Evolutionary conservation across 805 yeast species (phyloP).

Genomic region (Yamadazyma sp.): DNA sequence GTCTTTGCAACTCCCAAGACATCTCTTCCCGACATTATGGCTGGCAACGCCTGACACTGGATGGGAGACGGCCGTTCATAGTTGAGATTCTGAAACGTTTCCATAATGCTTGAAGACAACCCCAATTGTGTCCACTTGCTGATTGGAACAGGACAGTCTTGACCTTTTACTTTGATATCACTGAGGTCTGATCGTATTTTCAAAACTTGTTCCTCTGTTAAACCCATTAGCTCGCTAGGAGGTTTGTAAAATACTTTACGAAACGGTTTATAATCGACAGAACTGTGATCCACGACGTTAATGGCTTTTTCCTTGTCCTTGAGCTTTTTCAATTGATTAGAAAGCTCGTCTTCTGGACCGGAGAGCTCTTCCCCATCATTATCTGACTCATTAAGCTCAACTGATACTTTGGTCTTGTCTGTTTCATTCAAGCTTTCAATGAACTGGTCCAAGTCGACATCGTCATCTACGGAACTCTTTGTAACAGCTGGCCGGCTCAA

Average conservation of each 20-base stretch:
- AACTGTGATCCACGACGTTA: conserved; percentile 46
- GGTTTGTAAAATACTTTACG: conserved; percentile 63
- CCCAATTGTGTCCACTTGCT: conserved; percentile 81
- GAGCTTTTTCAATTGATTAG: conserved; percentile 39
- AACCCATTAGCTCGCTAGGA: conserved; percentile 48
- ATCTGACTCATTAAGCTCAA: not conserved
- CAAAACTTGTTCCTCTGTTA: conserved; percentile 57
- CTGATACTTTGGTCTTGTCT: conserved; percentile 2
- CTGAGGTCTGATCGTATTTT: conserved; percentile 53
- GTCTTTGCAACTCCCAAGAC: conserved; percentile 94
- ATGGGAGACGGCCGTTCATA: conserved; percentile 78
- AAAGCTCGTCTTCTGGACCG: conserved; percentile 20
- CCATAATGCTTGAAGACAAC: conserved; percentile 57
- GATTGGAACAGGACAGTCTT: conserved; percentile 61
- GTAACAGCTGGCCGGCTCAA: not conserved
- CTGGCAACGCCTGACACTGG: conserved; percentile 88
- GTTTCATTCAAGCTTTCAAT: conserved; percentile 9
- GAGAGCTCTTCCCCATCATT: conserved; percentile 12
- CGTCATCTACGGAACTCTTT: conserved; percentile 13
- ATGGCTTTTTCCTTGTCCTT: conserved; percentile 53
- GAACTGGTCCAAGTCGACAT: conserved; percentile 13
- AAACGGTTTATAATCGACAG: conserved; percentile 51
- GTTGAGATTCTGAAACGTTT: conserved; percentile 49
- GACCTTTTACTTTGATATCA: conserved; percentile 67
- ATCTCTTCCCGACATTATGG: conserved; percentile 86